Conservation (phyloP, 1,139 yeast species). For the Pneumocystis jirovecii region DNA sequence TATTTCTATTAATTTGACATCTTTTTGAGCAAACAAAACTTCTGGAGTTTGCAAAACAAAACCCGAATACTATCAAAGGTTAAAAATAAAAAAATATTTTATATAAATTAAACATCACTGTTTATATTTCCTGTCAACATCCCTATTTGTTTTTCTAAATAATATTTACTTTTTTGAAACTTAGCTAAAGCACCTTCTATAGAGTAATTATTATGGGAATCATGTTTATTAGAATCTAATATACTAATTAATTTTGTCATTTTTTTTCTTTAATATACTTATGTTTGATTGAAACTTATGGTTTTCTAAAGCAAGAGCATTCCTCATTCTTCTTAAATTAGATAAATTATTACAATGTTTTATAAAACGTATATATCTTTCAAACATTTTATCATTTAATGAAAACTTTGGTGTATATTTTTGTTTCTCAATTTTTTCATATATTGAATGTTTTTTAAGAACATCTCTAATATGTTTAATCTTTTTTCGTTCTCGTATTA, state of each 20-base stretch:
- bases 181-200: slow-evolving; percentile 15
- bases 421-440: slow-evolving; percentile 1
- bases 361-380: slow-evolving; percentile 30
- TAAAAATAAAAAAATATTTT: slow-evolving; percentile 13
- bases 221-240: slow-evolving; percentile 20
- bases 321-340: slow-evolving; percentile 32
- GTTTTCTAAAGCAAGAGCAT: slow-evolving; percentile 28
- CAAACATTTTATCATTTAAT: slow-evolving; percentile 27
- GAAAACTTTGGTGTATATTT: slow-evolving; percentile 10
- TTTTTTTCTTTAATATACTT: not conserved
- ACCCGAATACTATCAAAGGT: slow-evolving; percentile 15
- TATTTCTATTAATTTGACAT: slow-evolving; percentile 28
- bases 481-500: slow-evolving; percentile 59
- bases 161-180: slow-evolving; percentile 14
- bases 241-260: slow-evolving; percentile 8
- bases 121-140: slow-evolving; percentile 18
- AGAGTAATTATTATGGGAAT: slow-evolving; percentile 20
- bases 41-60: slow-evolving; percentile 12
- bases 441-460: slow-evolving; percentile 39
- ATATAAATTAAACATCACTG: slow-evolving; percentile 14
- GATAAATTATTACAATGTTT: slow-evolving; percentile 25
- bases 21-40: slow-evolving; percentile 20
- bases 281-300: slow-evolving; percentile 15
- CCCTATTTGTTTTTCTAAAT: slow-evolving; percentile 16
- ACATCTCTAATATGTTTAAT: slow-evolving; percentile 61